phyloP scores from a whole-genome alignment of 2,329 filamentous ascomycete species.

The Trichoderma endophyticum region DNA sequence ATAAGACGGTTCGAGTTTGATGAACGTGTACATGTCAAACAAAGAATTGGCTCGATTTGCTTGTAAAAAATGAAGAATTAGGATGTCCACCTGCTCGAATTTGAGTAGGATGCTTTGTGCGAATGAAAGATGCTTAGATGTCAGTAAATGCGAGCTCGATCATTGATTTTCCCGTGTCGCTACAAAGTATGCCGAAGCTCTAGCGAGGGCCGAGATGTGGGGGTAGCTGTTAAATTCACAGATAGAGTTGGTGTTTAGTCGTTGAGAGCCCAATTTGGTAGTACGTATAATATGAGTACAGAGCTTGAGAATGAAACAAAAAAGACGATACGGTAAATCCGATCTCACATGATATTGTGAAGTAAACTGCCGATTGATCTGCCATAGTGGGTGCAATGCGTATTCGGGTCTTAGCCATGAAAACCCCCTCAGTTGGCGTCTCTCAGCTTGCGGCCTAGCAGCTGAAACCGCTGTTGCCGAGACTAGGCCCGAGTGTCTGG shows the following conservation, averaged over 20 bases:
- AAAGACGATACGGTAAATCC: not conserved
- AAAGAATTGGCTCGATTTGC: not conserved
- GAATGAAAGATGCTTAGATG: not conserved
- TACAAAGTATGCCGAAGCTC: not conserved
- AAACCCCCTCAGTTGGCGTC: not conserved
- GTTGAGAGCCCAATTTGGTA: not conserved
- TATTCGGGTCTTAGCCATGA: not conserved
- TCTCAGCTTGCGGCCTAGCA: not conserved
- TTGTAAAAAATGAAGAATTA: not conserved
- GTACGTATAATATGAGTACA: not conserved
- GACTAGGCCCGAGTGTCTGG: not conserved
- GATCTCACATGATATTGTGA: not conserved
- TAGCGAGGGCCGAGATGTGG: not conserved
- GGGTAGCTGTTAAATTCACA: not conserved
- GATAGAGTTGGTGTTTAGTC: not conserved
- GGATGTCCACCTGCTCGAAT: not conserved
- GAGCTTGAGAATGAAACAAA: not conserved
- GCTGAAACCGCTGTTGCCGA: not conserved
- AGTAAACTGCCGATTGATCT: not conserved
- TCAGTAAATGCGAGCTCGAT: not conserved
- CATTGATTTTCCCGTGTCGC: not conserved
- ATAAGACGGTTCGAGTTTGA: not conserved
- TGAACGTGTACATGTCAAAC: not conserved
- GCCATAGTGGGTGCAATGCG: not conserved
- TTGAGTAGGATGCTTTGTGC: not conserved